Evolutionary conservation across 164 flowering plant species (phyloP), one percentile per base, ranked within the genome.

Genomic region (Chimonanthus praecox): DNA sequence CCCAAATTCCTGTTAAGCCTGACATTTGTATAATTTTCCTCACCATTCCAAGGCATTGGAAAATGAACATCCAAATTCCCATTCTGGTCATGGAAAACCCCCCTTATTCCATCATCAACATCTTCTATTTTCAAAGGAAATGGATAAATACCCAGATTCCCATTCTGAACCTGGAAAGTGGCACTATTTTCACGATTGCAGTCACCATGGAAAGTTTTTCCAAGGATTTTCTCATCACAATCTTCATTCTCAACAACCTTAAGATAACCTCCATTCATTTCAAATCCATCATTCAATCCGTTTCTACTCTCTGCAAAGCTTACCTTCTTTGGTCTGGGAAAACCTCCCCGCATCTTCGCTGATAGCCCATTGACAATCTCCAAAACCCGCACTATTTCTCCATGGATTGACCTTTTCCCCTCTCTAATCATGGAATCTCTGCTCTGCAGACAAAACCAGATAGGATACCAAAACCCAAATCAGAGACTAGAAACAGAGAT

Each of bases 381-480:
- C 79, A 94, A 74, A 58, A 94, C 85, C 69, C 75, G 77, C 74
- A 80, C 80, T 79, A 90, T 73, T 76, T 87, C 94, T 72, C 80
- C 75, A 66, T 85, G 83, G 67, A 88, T 75, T 2, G 85, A 78
- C 78, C 82, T 86, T 61, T 84, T 88, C 50, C 86, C 88, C 69
- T 87, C 87, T 61, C 85, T 80, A 63, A 90, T 80, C 92, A 88
- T 84, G 10, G 87, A 80, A 84, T 88, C 90, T 58, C 81, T 66
- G 21, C 82, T 84, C 90, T 88, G 71, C 45, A 80, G 75, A 68
- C 33, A 68, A 70, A 74, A 51, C 73, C 67, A 63, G 64, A 63
- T 69, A 44, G 20, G 71, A 62, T 73, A 63, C 21, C 44, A 63
- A 63, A 63, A 21, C 21, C 43, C 21, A 21, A 16, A 21, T 21